Evolutionary conservation across 768 basidiomycete species (phyloP).

Genomic region (Aureoboletus auriporus): DNA sequence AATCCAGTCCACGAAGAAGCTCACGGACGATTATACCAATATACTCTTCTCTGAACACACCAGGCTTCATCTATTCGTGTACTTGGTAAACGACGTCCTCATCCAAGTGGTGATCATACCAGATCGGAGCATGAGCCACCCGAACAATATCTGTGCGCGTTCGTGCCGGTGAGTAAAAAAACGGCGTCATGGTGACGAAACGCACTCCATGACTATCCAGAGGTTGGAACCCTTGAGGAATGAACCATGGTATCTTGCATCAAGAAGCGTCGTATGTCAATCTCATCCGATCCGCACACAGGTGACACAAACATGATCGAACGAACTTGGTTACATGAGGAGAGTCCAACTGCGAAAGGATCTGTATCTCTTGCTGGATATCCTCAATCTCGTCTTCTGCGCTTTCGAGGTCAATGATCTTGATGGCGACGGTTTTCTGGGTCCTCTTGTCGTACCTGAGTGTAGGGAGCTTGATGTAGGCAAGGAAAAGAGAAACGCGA

Average conservation of each 20-base stretch:
- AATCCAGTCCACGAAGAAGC: slow-evolving; percentile 87
- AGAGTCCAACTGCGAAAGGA: slow-evolving; percentile 93
- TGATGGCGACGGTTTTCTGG: slow-evolving; percentile 96
- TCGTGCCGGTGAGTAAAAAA: slow-evolving; percentile 7
- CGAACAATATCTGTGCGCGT: slow-evolving; percentile 75
- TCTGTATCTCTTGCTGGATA: slow-evolving; percentile 98
- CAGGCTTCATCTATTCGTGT: slow-evolving; percentile 86
- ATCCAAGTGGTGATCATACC: slow-evolving; percentile 43
- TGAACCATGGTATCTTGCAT: slow-evolving; percentile 85
- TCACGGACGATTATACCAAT: slow-evolving; percentile 97
- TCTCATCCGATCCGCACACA: slow-evolving; percentile 28
- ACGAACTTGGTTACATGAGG: slow-evolving; percentile 92
- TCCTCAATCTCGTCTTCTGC: slow-evolving; percentile 99
- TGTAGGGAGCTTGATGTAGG: not conserved
- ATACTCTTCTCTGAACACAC: slow-evolving; percentile 96
- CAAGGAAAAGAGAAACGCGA: slow-evolving; percentile 5
- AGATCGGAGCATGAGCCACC: slow-evolving; percentile 98
- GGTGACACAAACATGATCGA: slow-evolving; percentile 21
- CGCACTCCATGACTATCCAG: slow-evolving; percentile 99
- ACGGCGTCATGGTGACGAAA: slow-evolving; percentile 9
- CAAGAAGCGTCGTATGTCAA: slow-evolving; percentile 27
- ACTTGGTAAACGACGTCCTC: slow-evolving; percentile 6
- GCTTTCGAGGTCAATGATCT: slow-evolving; percentile 98
- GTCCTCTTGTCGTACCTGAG: slow-evolving; percentile 90
- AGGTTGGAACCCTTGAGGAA: slow-evolving; percentile 93